Percentiles rank a stretch among this genome's conserved stretches.
phyloP scores from a whole-genome alignment of 75 land plant genomes.

The Pinus taeda region DNA sequence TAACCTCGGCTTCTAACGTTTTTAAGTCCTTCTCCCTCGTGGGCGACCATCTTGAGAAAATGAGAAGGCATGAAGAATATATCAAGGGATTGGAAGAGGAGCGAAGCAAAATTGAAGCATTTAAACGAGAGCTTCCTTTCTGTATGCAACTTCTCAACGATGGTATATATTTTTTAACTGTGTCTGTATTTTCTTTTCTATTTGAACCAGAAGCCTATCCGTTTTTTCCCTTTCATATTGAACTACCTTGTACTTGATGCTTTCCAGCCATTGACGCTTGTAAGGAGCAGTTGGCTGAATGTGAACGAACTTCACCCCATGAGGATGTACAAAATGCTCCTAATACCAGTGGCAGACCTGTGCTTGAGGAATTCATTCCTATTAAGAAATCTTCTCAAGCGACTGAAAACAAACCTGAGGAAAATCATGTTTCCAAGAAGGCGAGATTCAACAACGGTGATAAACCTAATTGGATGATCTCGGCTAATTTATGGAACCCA shows the following conservation, averaged over 20 bases:
- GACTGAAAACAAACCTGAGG: conserved; percentile 19
- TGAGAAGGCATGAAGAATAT: conserved; percentile 27
- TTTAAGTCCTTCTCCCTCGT: conserved; percentile 9
- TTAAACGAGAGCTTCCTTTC: conserved; percentile 83
- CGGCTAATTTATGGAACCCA: conserved; percentile 86
- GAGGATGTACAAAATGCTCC: conserved; percentile 7
- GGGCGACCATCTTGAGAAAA: conserved; percentile 13
- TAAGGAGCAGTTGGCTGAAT: conserved; percentile 54
- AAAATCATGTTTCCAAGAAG: conserved; percentile 4
- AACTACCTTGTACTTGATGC: neutral
- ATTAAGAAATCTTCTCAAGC: conserved; percentile 32
- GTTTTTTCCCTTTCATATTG: too few species aligned
- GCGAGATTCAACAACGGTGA: conserved; percentile 17
- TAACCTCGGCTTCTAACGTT: neutral
- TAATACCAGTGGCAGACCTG: conserved; percentile 21
- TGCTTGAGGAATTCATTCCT: conserved; percentile 93
- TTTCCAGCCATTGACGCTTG: conserved; percentile 73
- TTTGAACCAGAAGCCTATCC: too few species aligned
- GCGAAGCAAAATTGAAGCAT: conserved; percentile 78
- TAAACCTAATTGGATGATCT: conserved; percentile 86
- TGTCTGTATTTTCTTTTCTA: too few species aligned
- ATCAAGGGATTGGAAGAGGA: conserved; percentile 61
- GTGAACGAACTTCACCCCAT: neutral
- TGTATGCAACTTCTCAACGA: conserved; percentile 68
- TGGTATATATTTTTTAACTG: conserved; percentile 28